These are phyloP conservation scores for Rhodamnia argentea DNA, from an alignment of 345 rosid species.

Conservation along the genomic window DNA sequence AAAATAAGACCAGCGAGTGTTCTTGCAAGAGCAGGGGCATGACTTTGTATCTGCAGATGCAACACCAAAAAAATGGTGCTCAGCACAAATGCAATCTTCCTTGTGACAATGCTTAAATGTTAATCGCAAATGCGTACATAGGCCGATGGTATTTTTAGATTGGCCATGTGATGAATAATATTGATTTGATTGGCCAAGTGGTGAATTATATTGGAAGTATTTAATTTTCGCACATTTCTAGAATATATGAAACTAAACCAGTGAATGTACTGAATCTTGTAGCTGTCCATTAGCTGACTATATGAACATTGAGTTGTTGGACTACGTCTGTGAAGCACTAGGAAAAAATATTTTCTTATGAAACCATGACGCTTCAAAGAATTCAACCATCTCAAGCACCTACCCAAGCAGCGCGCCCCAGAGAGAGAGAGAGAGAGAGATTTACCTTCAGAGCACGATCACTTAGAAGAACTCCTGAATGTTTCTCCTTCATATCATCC, in stretches of 20 bases:
- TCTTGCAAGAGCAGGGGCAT: slow-evolving; percentile 88
- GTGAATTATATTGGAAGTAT: background rate
- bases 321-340: background rate
- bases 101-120: background rate
- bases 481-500: slow-evolving; percentile 69
- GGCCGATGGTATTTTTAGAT: background rate
- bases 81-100: background rate
- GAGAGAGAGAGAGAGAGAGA: background rate
- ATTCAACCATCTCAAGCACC: background rate
- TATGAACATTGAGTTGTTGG: background rate
- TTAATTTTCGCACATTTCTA: background rate
- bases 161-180: background rate
- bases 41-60: slow-evolving; percentile 48
- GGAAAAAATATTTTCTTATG: background rate
- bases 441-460: slow-evolving; percentile 65
- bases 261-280: background rate
- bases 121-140: background rate
- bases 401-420: background rate
- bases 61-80: background rate
- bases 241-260: background rate
- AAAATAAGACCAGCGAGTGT: slow-evolving; percentile 65
- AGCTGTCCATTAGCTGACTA: background rate
- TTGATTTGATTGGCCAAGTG: background rate
- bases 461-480: slow-evolving; percentile 62
- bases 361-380: background rate